A percentile compares a stretch with the other conserved stretches of the same genome.
Evolutionary conservation across 2,329 filamentous ascomycete species (phyloP).

Genomic region (Zasmidium cellare): DNA sequence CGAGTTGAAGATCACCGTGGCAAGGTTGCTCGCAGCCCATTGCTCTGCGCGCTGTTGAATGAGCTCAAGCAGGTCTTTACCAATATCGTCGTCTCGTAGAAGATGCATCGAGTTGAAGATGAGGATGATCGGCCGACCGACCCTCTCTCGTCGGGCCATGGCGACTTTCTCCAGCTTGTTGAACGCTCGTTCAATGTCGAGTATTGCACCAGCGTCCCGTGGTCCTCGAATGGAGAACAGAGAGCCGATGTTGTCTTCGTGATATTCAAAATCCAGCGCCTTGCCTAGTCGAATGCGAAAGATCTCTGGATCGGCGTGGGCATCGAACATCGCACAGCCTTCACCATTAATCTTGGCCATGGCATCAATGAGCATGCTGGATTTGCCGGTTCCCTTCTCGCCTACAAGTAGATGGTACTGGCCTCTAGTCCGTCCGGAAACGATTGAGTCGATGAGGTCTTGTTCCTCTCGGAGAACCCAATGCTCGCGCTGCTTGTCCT

Average conservation of each 20-base stretch:
- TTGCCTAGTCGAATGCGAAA: slow-evolving; percentile 92
- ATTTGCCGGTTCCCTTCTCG: slow-evolving; percentile 96
- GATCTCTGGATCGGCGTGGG: slow-evolving; percentile 91
- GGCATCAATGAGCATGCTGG: slow-evolving; percentile 91
- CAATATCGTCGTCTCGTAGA: slow-evolving; percentile 86
- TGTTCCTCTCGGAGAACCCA: slow-evolving; percentile 90
- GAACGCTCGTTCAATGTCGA: slow-evolving; percentile 94
- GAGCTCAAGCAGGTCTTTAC: slow-evolving; percentile 88
- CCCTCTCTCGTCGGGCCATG: slow-evolving; percentile 62
- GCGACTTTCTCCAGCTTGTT: slow-evolving; percentile 99
- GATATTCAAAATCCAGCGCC: slow-evolving; percentile 91
- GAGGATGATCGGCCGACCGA: slow-evolving; percentile 74
- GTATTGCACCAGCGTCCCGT: slow-evolving; percentile 82
- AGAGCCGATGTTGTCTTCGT: slow-evolving; percentile 96
- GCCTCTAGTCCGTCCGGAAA: slow-evolving; percentile 69
- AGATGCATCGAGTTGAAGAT: slow-evolving; percentile 95
- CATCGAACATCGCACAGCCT: slow-evolving; percentile 92
- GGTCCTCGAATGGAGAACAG: slow-evolving; percentile 94
- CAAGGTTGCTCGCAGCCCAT: slow-evolving; percentile 89
- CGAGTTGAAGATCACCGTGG: slow-evolving; percentile 90
- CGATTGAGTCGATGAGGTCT: slow-evolving; percentile 74
- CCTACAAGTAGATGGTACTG: slow-evolving; percentile 92
- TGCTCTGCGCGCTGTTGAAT: slow-evolving; percentile 94
- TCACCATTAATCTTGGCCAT: slow-evolving; percentile 92
- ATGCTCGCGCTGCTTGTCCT: slow-evolving; percentile 59